Percentiles rank a stretch among this genome's conserved stretches.
Evolutionary conservation across 176 grass and related monocot species (phyloP).

Genomic region (Zizania latifolia): DNA sequence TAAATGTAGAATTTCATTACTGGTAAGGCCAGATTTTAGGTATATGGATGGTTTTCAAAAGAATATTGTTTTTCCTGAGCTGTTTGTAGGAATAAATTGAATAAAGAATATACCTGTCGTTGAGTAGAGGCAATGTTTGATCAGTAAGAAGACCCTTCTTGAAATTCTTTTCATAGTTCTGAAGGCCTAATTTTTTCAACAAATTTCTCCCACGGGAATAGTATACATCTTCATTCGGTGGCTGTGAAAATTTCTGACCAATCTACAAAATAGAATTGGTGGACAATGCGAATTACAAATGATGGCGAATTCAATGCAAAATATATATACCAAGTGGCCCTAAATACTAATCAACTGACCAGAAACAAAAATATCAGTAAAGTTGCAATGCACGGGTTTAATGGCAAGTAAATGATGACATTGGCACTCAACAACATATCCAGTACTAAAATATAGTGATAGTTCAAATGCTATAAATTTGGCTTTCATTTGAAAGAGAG

Average conservation of each 20-base stretch:
- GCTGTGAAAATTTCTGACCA: slow-evolving; percentile 79
- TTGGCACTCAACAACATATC: background rate
- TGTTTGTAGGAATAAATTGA: background rate
- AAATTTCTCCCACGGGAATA: slow-evolving; percentile 74
- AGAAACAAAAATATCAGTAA: background rate
- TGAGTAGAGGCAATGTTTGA: slow-evolving; percentile 79
- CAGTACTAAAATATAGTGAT: background rate
- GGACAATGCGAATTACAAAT: slow-evolving; percentile 11
- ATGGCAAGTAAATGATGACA: background rate
- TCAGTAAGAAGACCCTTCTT: slow-evolving; percentile 92
- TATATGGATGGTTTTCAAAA: background rate
- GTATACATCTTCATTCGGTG: slow-evolving; percentile 56
- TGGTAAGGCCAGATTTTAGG: background rate
- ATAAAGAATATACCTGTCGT: slow-evolving; percentile 47
- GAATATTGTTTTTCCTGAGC: background rate
- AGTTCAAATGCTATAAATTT: background rate
- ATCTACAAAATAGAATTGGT: slow-evolving; percentile 49
- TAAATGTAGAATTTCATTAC: background rate
- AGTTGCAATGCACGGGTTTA: background rate
- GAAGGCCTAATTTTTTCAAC: slow-evolving; percentile 70
- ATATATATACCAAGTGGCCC: background rate
- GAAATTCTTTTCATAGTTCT: slow-evolving; percentile 98
- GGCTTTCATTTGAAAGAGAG: background rate
- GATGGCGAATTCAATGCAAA: background rate
- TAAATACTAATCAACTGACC: background rate